phyloP scores from a whole-genome alignment of 768 basidiomycete genomes.

The Pisolithus orientalis region DNA sequence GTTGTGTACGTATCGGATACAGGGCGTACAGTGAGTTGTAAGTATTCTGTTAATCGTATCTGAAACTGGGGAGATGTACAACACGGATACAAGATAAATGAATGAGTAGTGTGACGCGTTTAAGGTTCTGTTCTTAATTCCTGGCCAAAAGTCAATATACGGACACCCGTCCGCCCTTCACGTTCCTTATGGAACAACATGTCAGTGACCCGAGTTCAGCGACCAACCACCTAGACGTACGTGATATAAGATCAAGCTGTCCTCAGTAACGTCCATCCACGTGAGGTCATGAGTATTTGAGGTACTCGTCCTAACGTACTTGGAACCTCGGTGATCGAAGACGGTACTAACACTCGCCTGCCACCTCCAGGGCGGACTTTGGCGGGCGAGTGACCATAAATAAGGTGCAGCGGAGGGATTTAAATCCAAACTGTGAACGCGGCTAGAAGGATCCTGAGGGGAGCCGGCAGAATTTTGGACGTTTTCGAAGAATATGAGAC shows the following conservation, averaged over 20 bases:
- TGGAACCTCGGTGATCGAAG: slow-evolving; percentile 19
- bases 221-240: slow-evolving; percentile 29
- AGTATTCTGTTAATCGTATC: neutral
- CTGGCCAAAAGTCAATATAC: slow-evolving; percentile 26
- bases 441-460: slow-evolving; percentile 12
- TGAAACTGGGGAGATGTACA: neutral
- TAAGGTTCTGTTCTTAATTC: slow-evolving; percentile 12
- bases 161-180: slow-evolving; percentile 28
- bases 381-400: slow-evolving; percentile 21
- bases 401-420: slow-evolving; percentile 21
- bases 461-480: slow-evolving; percentile 10
- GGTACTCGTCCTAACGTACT: slow-evolving; percentile 31
- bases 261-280: slow-evolving; percentile 51
- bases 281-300: slow-evolving; percentile 42
- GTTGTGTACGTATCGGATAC: slow-evolving; percentile 11
- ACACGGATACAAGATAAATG: neutral
- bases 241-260: slow-evolving; percentile 52
- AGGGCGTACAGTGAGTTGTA: neutral
- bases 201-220: neutral
- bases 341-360: slow-evolving; percentile 23
- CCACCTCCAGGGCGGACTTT: slow-evolving; percentile 27
- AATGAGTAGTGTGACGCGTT: neutral
- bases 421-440: slow-evolving; percentile 25
- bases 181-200: slow-evolving; percentile 16
- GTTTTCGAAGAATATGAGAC: slow-evolving; percentile 27